Conservation (phyloP, 2,329 filamentous ascomycete genomes). For the Penicillium sp. region DNA sequence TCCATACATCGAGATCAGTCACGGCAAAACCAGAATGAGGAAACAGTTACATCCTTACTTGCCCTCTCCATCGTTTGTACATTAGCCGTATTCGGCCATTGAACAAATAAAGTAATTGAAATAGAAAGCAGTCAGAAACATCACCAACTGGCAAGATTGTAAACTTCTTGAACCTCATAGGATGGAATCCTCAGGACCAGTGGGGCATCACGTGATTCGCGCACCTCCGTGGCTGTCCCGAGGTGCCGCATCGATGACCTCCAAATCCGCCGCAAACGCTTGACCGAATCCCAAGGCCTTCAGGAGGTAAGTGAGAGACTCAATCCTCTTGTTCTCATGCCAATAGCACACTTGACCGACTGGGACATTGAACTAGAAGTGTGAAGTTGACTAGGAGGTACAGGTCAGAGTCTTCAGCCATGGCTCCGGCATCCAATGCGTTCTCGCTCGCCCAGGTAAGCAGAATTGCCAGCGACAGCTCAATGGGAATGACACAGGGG, state of each 20-base stretch:
- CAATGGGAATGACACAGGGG: too few species aligned
- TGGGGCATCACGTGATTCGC: not conserved
- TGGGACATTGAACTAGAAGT: not conserved
- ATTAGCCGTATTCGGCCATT: too few species aligned
- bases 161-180: not conserved
- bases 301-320: constrained; percentile 17
- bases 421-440: constrained; percentile 44
- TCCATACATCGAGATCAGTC: not conserved
- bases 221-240: constrained; percentile 24
- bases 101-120: too few species aligned
- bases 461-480: not conserved
- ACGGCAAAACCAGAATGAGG: not conserved
- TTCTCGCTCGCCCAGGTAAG: constrained; percentile 45
- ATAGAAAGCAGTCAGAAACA: not conserved
- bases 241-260: constrained; percentile 20
- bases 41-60: not conserved
- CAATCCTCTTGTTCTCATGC: not conserved
- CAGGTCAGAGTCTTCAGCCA: constrained; percentile 36
- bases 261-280: constrained; percentile 16
- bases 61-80: not conserved
- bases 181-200: not conserved
- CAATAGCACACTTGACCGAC: not conserved
- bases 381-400: constrained; percentile 15
- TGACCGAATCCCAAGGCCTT: constrained; percentile 19
- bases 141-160: not conserved